Evolutionary conservation across 1,139 yeast genomes (phyloP), one percentile per base, ranked within the genome.

Genomic region (Waltiozyma solani): DNA sequence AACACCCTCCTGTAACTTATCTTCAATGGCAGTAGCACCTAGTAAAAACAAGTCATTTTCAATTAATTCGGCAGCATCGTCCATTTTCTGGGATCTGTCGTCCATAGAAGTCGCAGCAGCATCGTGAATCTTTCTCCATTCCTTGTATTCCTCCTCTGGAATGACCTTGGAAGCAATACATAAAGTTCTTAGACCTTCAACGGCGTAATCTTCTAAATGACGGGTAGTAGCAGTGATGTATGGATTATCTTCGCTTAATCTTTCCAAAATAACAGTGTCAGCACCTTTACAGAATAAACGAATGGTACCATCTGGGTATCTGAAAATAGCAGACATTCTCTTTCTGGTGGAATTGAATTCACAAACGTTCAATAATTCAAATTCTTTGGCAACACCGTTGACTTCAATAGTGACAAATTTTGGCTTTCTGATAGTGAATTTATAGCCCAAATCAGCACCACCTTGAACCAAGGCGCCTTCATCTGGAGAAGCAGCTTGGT

Each of bases 401-500:
- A 70, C 63, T 39, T 76, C 73, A 36, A 93, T 70, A 0, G 86
- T 75, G 32, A 93, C 83, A 20, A 84, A 72, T 47, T 79, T 80
- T 8, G 99, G 99, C 40, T 79, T 77, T 63, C 98, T 83, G 35
- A 87, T 76, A 12, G 74, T 71, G 57, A 93, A 93, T 47, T 73
- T 79, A 57, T 82, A 91, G 0, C 96, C 97, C 40, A 91, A 66
- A 52, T 68, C 70, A 1, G 96, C 93, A 17, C 96, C 98, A 42
- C 98, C 98, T 52, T 91, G 89, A 4, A 93, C 99, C 46, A 93
- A 67, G 0, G 99, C 99, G 41, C 98, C 98, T 66, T 93, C 98
- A 63, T 93, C 99, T 1, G 98, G 98, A 2, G 97, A 89, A 0
- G 98, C 96, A 1, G 99, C 98, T 62, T 93, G 98, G 56, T 93